These are phyloP conservation scores for Fusarium brachygibbosum DNA, from an alignment of 2,329 filamentous ascomycete genomes.

Conservation along the genomic window DNA sequence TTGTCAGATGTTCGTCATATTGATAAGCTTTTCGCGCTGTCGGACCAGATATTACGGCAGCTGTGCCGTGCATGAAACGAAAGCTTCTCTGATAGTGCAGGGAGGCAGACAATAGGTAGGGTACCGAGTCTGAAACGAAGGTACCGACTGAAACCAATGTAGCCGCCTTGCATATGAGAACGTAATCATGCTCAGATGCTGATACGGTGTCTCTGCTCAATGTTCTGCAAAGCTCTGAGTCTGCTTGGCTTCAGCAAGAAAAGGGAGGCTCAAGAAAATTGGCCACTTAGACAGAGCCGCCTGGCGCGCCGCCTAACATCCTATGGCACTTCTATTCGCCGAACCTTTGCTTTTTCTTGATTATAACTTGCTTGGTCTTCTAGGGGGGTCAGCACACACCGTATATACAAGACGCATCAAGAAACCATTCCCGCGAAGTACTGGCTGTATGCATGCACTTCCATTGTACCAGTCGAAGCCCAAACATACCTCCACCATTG, in stretches of 20 bases:
- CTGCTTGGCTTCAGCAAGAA: conserved; percentile 27
- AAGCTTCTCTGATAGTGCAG: conserved; percentile 3
- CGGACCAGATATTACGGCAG: not conserved
- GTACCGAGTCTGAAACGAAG: conserved; percentile 29
- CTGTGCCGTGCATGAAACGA: not conserved
- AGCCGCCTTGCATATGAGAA: conserved; percentile 33
- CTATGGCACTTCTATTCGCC: conserved; percentile 12
- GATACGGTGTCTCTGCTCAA: conserved; percentile 18
- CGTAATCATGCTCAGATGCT: conserved; percentile 12
- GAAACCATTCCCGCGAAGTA: conserved; percentile 1
- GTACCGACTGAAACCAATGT: conserved; percentile 15
- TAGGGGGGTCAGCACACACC: not conserved
- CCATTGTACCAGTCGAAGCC: conserved; percentile 10
- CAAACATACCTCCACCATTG: conserved; percentile 22
- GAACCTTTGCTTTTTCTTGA: conserved; percentile 38
- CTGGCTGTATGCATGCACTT: not conserved
- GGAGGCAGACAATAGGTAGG: conserved; percentile 1
- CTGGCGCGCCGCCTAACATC: conserved; percentile 19
- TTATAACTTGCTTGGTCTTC: conserved; percentile 9
- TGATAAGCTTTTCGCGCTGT: conserved; percentile 4
- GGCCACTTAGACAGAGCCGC: conserved; percentile 23
- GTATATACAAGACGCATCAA: not conserved
- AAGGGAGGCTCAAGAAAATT: conserved; percentile 27
- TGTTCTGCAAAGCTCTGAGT: conserved; percentile 15
- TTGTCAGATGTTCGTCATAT: conserved; percentile 6